Conservation (phyloP, 768 basidiomycete species). For the Termitomyces sp. region DNA sequence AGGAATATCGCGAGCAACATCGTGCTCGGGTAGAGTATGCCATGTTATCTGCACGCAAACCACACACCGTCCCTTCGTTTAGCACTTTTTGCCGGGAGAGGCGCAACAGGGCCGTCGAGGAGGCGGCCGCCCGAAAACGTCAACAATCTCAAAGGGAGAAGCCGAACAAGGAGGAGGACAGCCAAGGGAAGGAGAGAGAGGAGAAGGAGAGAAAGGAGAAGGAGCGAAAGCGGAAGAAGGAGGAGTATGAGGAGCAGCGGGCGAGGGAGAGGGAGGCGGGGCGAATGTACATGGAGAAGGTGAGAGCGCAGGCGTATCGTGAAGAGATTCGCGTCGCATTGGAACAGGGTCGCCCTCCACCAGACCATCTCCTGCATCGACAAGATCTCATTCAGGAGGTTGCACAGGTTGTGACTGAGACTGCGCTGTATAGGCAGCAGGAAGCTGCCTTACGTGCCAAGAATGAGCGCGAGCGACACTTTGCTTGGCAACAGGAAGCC, state of each 20-base stretch:
- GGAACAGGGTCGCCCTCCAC: constrained; percentile 1
- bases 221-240: constrained; percentile 1
- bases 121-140: not conserved
- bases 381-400: constrained; percentile 6
- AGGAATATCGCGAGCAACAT: not conserved
- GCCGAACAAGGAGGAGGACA: constrained; percentile 2
- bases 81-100: constrained; percentile 5
- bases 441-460: not conserved
- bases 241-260: not conserved
- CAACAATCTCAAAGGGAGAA: not conserved
- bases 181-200: not conserved
- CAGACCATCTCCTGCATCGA: not conserved
- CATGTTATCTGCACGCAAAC: not conserved
- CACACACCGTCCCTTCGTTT: not conserved
- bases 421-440: not conserved
- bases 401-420: not conserved
- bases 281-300: not conserved
- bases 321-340: constrained; percentile 3
- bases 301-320: not conserved
- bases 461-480: not conserved
- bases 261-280: not conserved
- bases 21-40: constrained; percentile 1
- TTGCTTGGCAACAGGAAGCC: not conserved
- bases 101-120: not conserved
- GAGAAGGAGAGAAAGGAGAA: not conserved